Base-by-base conservation (phyloP, 2,329 filamentous ascomycete species). In the Chaetomium sp. region DNA sequence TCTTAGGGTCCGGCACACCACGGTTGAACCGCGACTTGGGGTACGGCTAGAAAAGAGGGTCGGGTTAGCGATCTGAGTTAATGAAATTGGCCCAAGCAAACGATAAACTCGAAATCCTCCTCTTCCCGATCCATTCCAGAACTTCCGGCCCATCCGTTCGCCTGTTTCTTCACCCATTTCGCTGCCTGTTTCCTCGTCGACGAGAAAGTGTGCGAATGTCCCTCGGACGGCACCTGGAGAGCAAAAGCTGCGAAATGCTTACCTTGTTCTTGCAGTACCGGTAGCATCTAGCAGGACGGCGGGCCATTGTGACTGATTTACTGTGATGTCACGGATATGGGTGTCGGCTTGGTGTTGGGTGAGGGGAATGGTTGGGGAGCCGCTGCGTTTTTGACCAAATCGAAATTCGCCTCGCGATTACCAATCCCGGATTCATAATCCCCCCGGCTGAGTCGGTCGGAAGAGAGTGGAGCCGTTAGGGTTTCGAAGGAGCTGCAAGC, bases 201-300 rank as follows among this genome's bases (percentile, higher is more conserved):
- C 35, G 29, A 50, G 58, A 49, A 27, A 42, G 23, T 55, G 29
- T 55, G 57, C 45, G 50, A 27, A 45, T 19, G 49, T 25, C 19
- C 21, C 49, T 25, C 57, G 42, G 21, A 29, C 45, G 16, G 25
- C n/a, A 33, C 29, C 27, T 50, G 27, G 33, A 61, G 13, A 51
- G 19, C 47, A 54, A 60, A 61, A 58, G 5, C 23, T 51, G 57
- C 90, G 57, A 56, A 3, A 23, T 51, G 57, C 90, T 84, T 81
- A 96, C 93, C 93, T 97, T 97, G 90, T 98, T 99, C 92, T 99
- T 99, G 93, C 95, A 99, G 91, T 99, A 99, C 80, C 95, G 90
- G 89, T 97, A 99, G 87, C 95, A 99, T 87, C 95, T 91, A 80
- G 95, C 95, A 80, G 95, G 95, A 91, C 95, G 93, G 84, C 95